Evolutionary conservation across 352 stramenopile species (phyloP).

Genomic region (Phytophthora sojae): DNA sequence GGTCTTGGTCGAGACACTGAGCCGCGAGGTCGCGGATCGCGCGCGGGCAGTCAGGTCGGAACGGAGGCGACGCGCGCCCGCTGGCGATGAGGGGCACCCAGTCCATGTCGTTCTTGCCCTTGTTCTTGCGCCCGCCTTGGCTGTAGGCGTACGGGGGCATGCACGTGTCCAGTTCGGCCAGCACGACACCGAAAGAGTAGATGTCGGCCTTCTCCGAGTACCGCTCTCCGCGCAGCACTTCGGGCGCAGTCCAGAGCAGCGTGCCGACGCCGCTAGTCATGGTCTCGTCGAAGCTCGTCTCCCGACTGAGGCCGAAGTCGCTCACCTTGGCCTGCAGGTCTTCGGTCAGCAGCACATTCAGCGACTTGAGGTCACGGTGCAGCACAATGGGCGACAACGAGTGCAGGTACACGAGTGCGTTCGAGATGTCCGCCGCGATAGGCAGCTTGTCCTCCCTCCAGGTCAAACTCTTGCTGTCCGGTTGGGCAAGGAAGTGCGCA

Average conservation of each 20-base stretch:
- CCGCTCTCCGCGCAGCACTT: conserved; percentile 60
- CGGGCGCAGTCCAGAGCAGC: conserved; percentile 55
- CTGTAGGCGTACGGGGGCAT: conserved; percentile 51
- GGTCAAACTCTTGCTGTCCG: conserved; percentile 40
- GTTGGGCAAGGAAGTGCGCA: conserved; percentile 41
- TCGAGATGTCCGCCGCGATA: conserved; percentile 52
- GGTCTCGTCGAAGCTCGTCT: conserved; percentile 46
- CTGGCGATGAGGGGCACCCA: conserved; percentile 43
- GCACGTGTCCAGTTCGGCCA: conserved; percentile 77
- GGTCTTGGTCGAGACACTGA: conserved; percentile 48
- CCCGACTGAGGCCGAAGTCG: conserved; percentile 55
- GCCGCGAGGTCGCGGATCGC: conserved; percentile 45
- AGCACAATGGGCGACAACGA: conserved; percentile 54
- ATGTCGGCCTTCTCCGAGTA: conserved; percentile 75
- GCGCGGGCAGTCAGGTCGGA: conserved; percentile 47
- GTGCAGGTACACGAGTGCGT: conserved; percentile 64
- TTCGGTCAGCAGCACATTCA: conserved; percentile 55
- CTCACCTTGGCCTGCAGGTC: conserved; percentile 57
- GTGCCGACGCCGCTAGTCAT: conserved; percentile 55
- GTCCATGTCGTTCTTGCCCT: conserved; percentile 51
- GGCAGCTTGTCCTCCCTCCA: conserved; percentile 52
- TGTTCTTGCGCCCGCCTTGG: conserved; percentile 44
- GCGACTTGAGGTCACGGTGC: conserved; percentile 57
- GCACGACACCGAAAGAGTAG: conserved; percentile 72
- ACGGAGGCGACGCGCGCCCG: conserved; percentile 40